Evolutionary conservation across 2,329 filamentous ascomycete species (phyloP).

Genomic region (Rhynchosporium agropyri): DNA sequence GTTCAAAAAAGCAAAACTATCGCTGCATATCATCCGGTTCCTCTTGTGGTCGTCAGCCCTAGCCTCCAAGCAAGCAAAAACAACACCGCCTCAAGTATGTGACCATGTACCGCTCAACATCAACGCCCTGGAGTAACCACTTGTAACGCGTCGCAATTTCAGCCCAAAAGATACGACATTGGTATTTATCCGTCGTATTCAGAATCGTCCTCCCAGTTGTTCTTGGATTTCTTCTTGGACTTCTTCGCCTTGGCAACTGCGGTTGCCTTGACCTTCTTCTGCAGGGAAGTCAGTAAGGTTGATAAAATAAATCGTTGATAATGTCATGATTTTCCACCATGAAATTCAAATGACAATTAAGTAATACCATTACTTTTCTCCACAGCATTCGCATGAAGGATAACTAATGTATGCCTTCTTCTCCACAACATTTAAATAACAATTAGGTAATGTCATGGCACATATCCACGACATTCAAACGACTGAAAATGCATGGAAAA

Average conservation of each 20-base stretch:
- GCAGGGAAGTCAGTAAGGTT: slow-evolving; percentile 1
- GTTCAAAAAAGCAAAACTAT: background rate
- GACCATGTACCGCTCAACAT: background rate
- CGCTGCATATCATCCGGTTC: background rate
- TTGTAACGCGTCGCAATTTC: background rate
- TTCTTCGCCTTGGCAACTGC: background rate
- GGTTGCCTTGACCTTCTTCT: background rate
- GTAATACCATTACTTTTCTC: too few species aligned
- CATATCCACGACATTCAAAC: too few species aligned
- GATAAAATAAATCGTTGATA: background rate
- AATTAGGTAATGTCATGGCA: too few species aligned
- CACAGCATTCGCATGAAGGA: too few species aligned
- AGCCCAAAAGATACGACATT: background rate
- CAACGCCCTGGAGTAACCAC: background rate
- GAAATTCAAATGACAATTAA: too few species aligned
- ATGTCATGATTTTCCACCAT: background rate
- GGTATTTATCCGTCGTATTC: slow-evolving; percentile 5
- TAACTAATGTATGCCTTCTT: too few species aligned
- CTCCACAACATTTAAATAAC: too few species aligned
- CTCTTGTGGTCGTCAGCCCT: background rate
- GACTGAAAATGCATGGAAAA: too few species aligned
- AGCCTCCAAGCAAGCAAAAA: background rate
- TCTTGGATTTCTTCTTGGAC: slow-evolving; percentile 6
- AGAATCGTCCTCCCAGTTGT: slow-evolving; percentile 15
- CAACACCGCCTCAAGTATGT: background rate